Base-by-base conservation (phyloP, 306 rosid species). In the Cicer judaicum region DNA sequence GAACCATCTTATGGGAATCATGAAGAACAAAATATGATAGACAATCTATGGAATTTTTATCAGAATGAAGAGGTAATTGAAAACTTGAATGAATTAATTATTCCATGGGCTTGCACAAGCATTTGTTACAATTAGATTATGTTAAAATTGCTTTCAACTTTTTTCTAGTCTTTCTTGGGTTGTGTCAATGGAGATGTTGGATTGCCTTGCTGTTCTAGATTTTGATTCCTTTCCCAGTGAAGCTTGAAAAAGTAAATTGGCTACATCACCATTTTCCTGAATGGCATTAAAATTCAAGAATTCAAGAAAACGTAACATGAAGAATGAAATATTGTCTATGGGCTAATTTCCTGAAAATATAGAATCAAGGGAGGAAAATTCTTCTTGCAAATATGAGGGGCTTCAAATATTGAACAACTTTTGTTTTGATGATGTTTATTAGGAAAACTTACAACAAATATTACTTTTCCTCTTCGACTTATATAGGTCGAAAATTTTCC, bases 51-150 rank as follows among this genome's bases (percentile, higher is more conserved):
- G 96, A 64, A 84, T 39, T 80, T 67, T 82, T 93, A 85, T 86
- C 83, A 84, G 68, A 87, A 83, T 64, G 80, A 78, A 64, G 89
- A 85, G 93, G 98, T 91, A 86, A 82, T 60, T 75, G 76, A 52
- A 66, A 52, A 59, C 36, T 63, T 78, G 66, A 69, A 65, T 14
- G 50, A 21, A 18, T 63, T 67, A 21, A 18, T 63, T 67, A 21
- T 74, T 73, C 52, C 19, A 42, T 55, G 52, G 14, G 16, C 61
- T 57, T 68, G 53, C 49, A 13, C 59, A 13, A 12, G 54, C 66
- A 60, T 64, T 64, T 46, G 39, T 18, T 29, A 29, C 36, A 70
- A 74, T 76, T 70, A 34, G 29, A 68, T 38, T 74, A 39, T 75
- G 36, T 52, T 61, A 53, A 65, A 68, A 64, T 77, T 68, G 46